Evolutionary conservation across 305 asterid species (phyloP), one percentile per base, ranked within the genome.

Genomic region (Monarda citriodora): DNA sequence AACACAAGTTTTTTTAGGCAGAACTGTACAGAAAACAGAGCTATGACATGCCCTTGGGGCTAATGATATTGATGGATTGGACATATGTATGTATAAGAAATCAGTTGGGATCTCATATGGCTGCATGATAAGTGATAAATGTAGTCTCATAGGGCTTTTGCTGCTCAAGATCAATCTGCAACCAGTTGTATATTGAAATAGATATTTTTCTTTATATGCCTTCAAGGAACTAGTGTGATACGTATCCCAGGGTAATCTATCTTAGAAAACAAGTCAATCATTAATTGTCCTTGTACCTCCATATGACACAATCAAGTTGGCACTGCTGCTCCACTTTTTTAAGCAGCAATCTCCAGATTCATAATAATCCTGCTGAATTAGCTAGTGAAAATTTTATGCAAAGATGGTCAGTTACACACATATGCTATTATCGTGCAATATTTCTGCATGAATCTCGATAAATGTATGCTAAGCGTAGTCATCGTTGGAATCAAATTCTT

Each of bases 151-250:
- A 44, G 53, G 63, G 34, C 7, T 11, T 62, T 49, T 60, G 17
- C 54, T 62, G 25, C 20, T 49, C 48, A 8, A 14, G 31, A 31
- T 15, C 38, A 41, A n/a, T 48, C 21, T 69, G 44, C 60, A 49
- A 12, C 22, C 32, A 41, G 50, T 36, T 52, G 14, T 55, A 22
- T 53, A 17, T 21, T 55, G 18, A n/a, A 16, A 70, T 58, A 31
- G 3, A 53, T 40, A n/a, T 36, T 38, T 58, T 54, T 54, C 34
- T 54, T 59, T 57, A 44, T 58, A 9, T 34, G 21, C 36, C 29
- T 47, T 56, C 38, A n/a, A 34, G 53, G 54, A 47, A 65, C 36
- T 53, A 18, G 21, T 20, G 31, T 72, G 58, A 72, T 54, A 13
- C 42, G 17, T 47, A 22, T 56, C 21, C 49, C 26, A 34, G 32